phyloP scores from a whole-genome alignment of 2,329 filamentous ascomycete genomes.

The Aaosphaeria pasadenensis region DNA sequence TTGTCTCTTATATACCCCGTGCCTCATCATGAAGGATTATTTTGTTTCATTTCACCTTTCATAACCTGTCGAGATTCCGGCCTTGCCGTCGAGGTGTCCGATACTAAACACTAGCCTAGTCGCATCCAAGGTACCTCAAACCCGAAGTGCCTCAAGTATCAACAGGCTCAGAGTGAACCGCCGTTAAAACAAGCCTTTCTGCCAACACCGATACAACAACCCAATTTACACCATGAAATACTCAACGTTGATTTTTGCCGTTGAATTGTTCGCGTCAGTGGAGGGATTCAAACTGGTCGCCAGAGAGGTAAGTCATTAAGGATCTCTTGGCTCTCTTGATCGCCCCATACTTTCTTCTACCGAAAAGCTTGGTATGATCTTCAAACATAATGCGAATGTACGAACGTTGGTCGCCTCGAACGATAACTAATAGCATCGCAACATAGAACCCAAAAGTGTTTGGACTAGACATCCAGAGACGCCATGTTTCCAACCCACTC shows the following conservation, averaged over 20 bases:
- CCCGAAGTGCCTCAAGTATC: no score
- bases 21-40: no score
- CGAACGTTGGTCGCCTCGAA: neutral
- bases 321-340: constrained; percentile 15
- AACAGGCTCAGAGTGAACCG: no score
- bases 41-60: no score
- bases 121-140: no score
- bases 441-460: constrained; percentile 45
- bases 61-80: no score
- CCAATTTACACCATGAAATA: constrained; percentile 23
- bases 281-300: constrained; percentile 26
- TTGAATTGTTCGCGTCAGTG: constrained; percentile 25
- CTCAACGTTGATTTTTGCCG: constrained; percentile 22
- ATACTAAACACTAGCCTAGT: no score
- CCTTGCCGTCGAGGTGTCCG: no score
- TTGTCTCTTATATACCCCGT: no score
- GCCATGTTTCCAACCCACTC: constrained; percentile 44
- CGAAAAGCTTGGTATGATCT: neutral
- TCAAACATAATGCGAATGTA: neutral
- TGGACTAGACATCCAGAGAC: constrained; percentile 50
- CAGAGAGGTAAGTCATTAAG: constrained; percentile 28
- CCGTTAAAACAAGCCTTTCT: no score
- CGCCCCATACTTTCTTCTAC: neutral
- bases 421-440: neutral
- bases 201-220: no score